Evolutionary conservation across 345 rosid genomes (phyloP), one percentile per base, ranked within the genome.

Genomic region (Dimocarpus longan): DNA sequence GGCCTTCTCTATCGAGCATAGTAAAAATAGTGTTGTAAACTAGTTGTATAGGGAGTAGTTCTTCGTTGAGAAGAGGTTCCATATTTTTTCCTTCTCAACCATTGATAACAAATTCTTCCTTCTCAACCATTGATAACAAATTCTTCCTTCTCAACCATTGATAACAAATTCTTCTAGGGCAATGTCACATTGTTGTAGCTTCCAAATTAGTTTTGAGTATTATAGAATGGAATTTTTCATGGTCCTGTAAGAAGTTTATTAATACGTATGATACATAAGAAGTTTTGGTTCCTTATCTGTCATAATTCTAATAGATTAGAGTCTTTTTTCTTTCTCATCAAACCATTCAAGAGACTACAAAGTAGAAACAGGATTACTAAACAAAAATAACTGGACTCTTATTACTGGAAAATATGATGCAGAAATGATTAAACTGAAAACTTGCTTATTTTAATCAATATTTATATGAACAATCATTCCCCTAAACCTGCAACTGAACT

Each of bases 91-190:
- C 84, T 82, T 86, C 90, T 86, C 84, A 52, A 76, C 81, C 73
- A 63, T 28, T 73, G 43, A 54, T 65, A 65, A 48, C 44, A 60
- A 46, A 57, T 74, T 11, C 26, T 77, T 68, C 16, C n/a, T n/a
- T n/a, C n/a, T n/a, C n/a, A n/a, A n/a, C n/a, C 73, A 63, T 28
- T 73, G 43, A 54, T 65, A 65, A 48, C 44, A 60, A 46, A 57
- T 62, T 80, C 88, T 85, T 79, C 82, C 84, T 82, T 86, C 90
- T 86, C 84, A 52, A 76, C 81, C 73, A 63, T 28, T 73, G 43
- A 54, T 65, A 65, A 48, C 44, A 60, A 46, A 57, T 74, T 11
- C 26, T 77, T 68, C 16, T 22, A 39, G 59, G 15, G 9, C 65
- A 21, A 8, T 60, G 21, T 60, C 11, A 10, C 16, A 60, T n/a